Evolutionary conservation across 2,329 filamentous ascomycete species (phyloP).

Genomic region (Madurella fahalii): DNA sequence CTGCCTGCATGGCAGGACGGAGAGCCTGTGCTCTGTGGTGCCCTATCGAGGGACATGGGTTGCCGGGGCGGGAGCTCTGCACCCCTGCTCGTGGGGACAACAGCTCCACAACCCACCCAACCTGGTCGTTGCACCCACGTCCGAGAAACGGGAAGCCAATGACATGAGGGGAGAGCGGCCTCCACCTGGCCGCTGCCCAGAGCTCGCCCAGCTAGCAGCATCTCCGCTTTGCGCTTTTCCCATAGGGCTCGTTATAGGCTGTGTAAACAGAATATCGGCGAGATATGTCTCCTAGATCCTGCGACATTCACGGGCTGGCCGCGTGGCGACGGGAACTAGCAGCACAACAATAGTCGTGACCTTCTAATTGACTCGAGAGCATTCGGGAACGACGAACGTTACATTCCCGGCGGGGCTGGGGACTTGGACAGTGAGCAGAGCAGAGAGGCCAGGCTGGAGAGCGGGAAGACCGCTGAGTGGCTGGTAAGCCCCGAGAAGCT

Average conservation of each 20-base stretch:
- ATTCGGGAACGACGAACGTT: slow-evolving; percentile 6
- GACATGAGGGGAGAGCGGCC: background rate
- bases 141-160: slow-evolving; percentile 23
- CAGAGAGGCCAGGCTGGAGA: slow-evolving; percentile 7
- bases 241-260: background rate
- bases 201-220: slow-evolving; percentile 6
- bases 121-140: slow-evolving; percentile 10
- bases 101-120: slow-evolving; percentile 18
- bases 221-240: slow-evolving; percentile 2
- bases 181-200: slow-evolving; percentile 11
- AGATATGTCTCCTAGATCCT: background rate
- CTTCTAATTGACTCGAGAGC: background rate
- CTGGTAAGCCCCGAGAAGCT: slow-evolving; percentile 9
- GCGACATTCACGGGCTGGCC: background rate
- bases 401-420: slow-evolving; percentile 14
- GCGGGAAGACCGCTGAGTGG: slow-evolving; percentile 7
- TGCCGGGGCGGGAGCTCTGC: slow-evolving; percentile 17
- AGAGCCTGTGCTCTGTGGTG: background rate
- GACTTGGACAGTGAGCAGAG: slow-evolving; percentile 8
- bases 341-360: slow-evolving; percentile 8
- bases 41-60: background rate
- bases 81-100: slow-evolving; percentile 20
- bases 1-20: slow-evolving; percentile 8
- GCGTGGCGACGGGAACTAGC: slow-evolving; percentile 8
- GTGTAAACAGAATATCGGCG: background rate